Conservation (phyloP, 495 filamentous ascomycete genomes). For the Ramalina intermedia region DNA sequence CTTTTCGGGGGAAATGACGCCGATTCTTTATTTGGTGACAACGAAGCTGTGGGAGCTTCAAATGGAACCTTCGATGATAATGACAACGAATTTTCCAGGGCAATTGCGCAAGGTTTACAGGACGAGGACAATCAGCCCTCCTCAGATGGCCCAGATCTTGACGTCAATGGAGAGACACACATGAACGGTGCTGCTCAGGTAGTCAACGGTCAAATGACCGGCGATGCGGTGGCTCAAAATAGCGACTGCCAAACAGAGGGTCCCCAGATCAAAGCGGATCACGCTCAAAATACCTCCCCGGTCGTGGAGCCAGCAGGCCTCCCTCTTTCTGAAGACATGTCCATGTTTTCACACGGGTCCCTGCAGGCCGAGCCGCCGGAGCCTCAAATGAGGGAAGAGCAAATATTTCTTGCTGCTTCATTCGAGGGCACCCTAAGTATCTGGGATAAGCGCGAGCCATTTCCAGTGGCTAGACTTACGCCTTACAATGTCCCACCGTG, state of each 20-base stretch:
- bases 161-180: constrained; percentile 9
- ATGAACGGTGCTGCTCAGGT: neutral
- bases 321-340: neutral
- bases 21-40: constrained; percentile 66
- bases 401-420: constrained; percentile 72
- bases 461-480: constrained; percentile 63
- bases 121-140: constrained; percentile 26
- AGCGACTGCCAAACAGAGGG: no score
- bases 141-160: constrained; percentile 4
- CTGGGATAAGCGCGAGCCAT: constrained; percentile 73
- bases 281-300: no score
- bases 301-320: no score
- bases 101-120: constrained; percentile 52
- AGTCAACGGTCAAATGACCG: neutral
- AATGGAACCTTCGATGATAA: constrained; percentile 52
- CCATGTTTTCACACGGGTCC: neutral
- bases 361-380: neutral
- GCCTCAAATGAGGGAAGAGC: constrained; percentile 34
- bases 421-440: constrained; percentile 80
- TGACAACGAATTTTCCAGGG: constrained; percentile 73
- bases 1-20: constrained; percentile 40
- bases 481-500: constrained; percentile 73
- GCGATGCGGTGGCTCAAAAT: no score
- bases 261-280: no score
- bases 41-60: constrained; percentile 35